Evolutionary conservation across 768 basidiomycete species (phyloP), one percentile per base, ranked within the genome.

Genomic region (Sutorius australiensis): DNA sequence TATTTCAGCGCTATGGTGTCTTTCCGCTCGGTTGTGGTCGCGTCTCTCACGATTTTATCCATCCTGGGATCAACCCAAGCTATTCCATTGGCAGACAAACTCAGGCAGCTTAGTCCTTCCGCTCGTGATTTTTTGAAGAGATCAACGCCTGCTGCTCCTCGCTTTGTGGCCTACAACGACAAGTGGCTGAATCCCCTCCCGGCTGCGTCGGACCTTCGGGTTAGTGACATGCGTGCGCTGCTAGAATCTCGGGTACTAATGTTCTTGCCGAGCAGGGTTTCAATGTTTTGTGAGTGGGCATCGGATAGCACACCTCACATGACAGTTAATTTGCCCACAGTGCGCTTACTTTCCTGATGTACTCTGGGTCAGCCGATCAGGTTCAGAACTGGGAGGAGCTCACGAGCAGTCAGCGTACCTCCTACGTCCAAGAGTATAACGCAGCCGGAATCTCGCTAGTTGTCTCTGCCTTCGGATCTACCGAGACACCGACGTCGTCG

Each of bases 381-480:
- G 80, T 77, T 6, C 63, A 66, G 46, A 73, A 74, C 53, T 81
- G 78, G 79, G 61, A 72, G 24, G 59, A 60, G 33, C 67, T 81
- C 3, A 64, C 72, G 2, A 67, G 68, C 5, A 55, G 57, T 16
- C 63, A 77, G 32, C 75, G 81, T 28, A 54, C 73, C 12, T 33
- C 72, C 13, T 72, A 77, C 59, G 66, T 80, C 54, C 56, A 74
- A 0, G 72, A 78, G 51, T 84, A 83, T 60, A 72, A 71, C 21
- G 72, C 75, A 0, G 80, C 81, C 6, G 82, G 82, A 17, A 82
- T 83, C 62, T 78, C 77, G 19, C 61, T 85, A 42, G 74, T 85
- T 48, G 82, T 84, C 5, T 79, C 80, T 41, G 73, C 71, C 4
- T 84, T 84, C 56, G 80, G 80, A 6, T 72, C 78, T 11, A 67